Evolutionary conservation across 441 rosid species (phyloP), one percentile per base, ranked within the genome.

Genomic region (Monsonia emarginata): DNA sequence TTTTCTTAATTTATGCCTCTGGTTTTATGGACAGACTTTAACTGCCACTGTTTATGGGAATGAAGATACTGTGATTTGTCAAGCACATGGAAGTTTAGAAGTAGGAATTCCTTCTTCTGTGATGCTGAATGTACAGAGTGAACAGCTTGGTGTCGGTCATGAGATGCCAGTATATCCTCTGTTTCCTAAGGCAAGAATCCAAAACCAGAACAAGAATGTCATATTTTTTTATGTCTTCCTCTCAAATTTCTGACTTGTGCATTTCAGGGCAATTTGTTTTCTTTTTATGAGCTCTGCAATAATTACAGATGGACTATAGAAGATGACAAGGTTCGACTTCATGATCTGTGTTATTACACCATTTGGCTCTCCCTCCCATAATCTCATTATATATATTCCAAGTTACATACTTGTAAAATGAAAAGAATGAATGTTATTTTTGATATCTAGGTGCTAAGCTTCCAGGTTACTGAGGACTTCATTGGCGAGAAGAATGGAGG

Each of bases 251-350:
- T 76, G 71, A 74, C 54, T 70, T 66, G 75, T 62, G 58, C 71
- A 56, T 79, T 50, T 74, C 87, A 94, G 98, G 98, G 94, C 31
- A 82, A 85, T 69, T 80, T 94, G 64, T 84, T 90, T 80, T 88
- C 96, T 38, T 82, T 90, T 65, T 89, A 87, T 75, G 96, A 85
- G 83, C 85, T 88, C 69, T 94, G 98, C 84, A 82, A 71, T 74
- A 79, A 72, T 69, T 94, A 83, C 80, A 79, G 65, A 69, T 90
- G 98, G 98, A 81, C 79, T 67, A 56, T 90, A 68, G 83, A 85
- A 71, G 89, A 90, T 85, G 87, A 83, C 70, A 74, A 85, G 93
- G 97, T 94, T 52, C 54, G 71, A 62, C 72, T 64, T 54, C 31
- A 63, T 67, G 59, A 25, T 40, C 9, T 56, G 34, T 64, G 44